Conservation (phyloP, 805 yeast species). For the Kluyveromyces aestuarii region DNA sequence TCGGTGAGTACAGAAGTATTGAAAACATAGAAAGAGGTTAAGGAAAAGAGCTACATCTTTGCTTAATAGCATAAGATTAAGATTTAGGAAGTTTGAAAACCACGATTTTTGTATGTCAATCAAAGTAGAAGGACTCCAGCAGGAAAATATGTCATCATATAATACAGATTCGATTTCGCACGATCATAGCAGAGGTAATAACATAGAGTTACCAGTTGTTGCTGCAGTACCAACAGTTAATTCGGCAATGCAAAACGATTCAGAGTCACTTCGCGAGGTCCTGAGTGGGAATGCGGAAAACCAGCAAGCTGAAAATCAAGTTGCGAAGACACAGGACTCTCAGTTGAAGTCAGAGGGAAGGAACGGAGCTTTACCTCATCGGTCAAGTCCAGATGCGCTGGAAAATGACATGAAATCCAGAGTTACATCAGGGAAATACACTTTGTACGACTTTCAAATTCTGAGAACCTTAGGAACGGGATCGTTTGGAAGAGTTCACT, state of each 20-base stretch:
- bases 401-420: background rate
- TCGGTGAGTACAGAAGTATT: too few species aligned
- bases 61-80: too few species aligned
- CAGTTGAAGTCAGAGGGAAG: background rate
- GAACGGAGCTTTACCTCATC: background rate
- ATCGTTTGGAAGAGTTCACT: constrained; percentile 89
- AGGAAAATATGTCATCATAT: background rate
- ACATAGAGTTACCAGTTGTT: background rate
- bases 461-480: constrained; percentile 91
- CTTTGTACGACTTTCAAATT: constrained; percentile 70
- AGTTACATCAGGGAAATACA: constrained; percentile 56
- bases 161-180: background rate
- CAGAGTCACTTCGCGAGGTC: background rate
- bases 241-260: background rate
- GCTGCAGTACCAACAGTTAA: background rate
- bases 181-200: background rate
- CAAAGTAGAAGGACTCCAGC: too few species aligned
- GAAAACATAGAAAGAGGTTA: too few species aligned
- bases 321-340: background rate
- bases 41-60: too few species aligned
- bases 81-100: too few species aligned
- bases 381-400: background rate
- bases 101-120: too few species aligned
- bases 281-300: background rate
- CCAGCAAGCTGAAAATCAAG: background rate